phyloP scores from a whole-genome alignment of 208 protist species.

The Herpetomonas muscarum region DNA sequence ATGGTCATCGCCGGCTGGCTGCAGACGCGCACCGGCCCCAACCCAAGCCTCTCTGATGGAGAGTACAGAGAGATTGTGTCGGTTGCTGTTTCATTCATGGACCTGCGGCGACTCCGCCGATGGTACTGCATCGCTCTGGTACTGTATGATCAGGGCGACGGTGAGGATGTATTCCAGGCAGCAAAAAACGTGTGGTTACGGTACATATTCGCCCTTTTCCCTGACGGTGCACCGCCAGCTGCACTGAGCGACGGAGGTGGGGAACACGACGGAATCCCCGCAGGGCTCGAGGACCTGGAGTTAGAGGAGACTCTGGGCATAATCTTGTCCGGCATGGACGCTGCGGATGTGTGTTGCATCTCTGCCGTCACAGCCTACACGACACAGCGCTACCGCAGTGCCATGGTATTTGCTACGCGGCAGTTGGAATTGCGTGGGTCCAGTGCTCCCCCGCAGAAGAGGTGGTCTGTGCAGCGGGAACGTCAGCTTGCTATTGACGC shows the following conservation, averaged over 20 bases:
- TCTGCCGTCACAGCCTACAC: slow-evolving; percentile 48
- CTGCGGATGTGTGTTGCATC: slow-evolving; percentile 56
- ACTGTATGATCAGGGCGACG: slow-evolving; percentile 9
- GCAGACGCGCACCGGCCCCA: slow-evolving; percentile 2
- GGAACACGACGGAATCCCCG: slow-evolving; percentile 7
- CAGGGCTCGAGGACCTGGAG: slow-evolving; percentile 10
- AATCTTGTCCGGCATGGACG: slow-evolving; percentile 43
- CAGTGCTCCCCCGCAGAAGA: background rate
- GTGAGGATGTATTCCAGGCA: slow-evolving; percentile 14
- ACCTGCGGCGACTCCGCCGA: background rate
- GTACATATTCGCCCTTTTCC: slow-evolving; percentile 46
- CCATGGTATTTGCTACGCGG: slow-evolving; percentile 38
- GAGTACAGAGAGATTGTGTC: background rate
- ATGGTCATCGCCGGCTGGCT: background rate
- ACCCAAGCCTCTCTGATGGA: background rate
- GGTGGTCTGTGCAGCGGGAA: background rate
- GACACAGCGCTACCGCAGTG: slow-evolving; percentile 54
- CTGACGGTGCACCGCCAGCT: background rate
- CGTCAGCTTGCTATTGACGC: slow-evolving; percentile 6
- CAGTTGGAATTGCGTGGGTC: slow-evolving; percentile 19
- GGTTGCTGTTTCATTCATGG: background rate
- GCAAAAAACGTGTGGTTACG: slow-evolving; percentile 58
- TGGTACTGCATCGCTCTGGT: background rate
- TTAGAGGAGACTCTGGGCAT: slow-evolving; percentile 30
- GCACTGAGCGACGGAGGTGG: background rate